phyloP scores from a whole-genome alignment of 805 yeast species.

The Sungouiella thailandica region DNA sequence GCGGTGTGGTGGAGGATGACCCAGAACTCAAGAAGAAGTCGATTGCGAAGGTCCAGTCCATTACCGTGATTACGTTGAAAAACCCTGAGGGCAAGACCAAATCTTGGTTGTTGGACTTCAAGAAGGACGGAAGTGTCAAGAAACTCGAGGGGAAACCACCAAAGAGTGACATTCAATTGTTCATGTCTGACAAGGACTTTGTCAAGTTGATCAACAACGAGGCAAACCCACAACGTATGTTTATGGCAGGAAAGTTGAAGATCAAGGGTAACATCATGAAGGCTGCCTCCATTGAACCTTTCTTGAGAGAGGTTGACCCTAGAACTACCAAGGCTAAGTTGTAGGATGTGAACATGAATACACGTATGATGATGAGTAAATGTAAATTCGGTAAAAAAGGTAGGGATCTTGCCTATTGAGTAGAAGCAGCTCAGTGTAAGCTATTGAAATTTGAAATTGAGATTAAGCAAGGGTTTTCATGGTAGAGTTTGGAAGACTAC shows the following conservation, averaged over 20 bases:
- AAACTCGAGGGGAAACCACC: constrained; percentile 42
- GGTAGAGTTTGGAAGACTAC: too few species aligned
- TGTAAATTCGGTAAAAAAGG: too few species aligned
- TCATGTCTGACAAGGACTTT: constrained; percentile 6
- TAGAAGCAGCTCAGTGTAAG: too few species aligned
- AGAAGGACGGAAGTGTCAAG: constrained; percentile 46
- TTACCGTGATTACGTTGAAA: constrained; percentile 34
- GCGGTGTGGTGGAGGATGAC: constrained; percentile 18
- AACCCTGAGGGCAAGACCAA: constrained; percentile 55
- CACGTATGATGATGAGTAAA: neutral
- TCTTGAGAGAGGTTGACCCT: constrained; percentile 7
- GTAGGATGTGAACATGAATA: neutral
- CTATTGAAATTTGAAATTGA: too few species aligned
- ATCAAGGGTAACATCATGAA: constrained; percentile 9
- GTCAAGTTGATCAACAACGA: constrained; percentile 7
- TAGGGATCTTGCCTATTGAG: too few species aligned
- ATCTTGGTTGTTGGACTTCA: constrained; percentile 67
- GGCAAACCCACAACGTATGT: constrained; percentile 7
- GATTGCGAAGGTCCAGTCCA: constrained; percentile 14
- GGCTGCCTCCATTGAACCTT: constrained; percentile 7
- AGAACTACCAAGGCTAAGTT: constrained; percentile 7
- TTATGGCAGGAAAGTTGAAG: constrained; percentile 6
- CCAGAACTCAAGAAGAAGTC: constrained; percentile 16
- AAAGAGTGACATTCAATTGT: constrained; percentile 6
- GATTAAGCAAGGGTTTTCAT: too few species aligned